phyloP scores from a whole-genome alignment of 208 protist genomes.

The Trypanosoma platydactyli region DNA sequence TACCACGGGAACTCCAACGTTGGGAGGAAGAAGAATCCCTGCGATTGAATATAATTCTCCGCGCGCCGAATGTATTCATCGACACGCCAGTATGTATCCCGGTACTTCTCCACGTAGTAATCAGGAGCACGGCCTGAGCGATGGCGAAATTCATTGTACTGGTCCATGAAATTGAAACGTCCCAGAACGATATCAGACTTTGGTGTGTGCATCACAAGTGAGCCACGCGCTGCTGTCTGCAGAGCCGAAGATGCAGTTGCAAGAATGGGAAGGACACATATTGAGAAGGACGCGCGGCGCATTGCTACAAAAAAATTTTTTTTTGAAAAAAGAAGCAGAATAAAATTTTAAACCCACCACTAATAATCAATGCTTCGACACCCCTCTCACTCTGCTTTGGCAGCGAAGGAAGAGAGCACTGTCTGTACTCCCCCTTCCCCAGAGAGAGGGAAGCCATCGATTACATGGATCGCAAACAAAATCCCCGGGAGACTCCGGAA shows the following conservation, averaged over 20 bases:
- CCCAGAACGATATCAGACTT: slow-evolving; percentile 78
- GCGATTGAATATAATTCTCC: slow-evolving; percentile 71
- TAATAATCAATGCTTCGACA: no score
- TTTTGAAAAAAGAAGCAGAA: slow-evolving; percentile 19
- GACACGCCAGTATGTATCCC: slow-evolving; percentile 86
- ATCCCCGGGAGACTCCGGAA: no score
- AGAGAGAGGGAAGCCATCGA: no score
- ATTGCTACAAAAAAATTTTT: slow-evolving; percentile 27
- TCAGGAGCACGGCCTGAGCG: slow-evolving; percentile 80
- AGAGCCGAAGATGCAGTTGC: slow-evolving; percentile 19
- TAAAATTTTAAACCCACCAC: no score
- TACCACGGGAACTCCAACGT: slow-evolving; percentile 91
- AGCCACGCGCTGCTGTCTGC: slow-evolving; percentile 28
- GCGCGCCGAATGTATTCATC: slow-evolving; percentile 88
- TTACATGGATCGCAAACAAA: no score
- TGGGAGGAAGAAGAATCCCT: slow-evolving; percentile 91
- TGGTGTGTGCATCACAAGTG: slow-evolving; percentile 73
- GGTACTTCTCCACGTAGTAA: slow-evolving; percentile 80
- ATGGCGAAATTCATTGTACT: slow-evolving; percentile 89
- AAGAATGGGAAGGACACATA: slow-evolving; percentile 16
- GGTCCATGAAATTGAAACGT: slow-evolving; percentile 79
- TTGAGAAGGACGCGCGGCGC: slow-evolving; percentile 23
- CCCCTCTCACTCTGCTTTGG: no score
- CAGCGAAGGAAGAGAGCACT: no score
- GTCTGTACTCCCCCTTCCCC: no score